Percentiles rank a stretch among this genome's conserved stretches.
These are phyloP conservation scores for Trametes punicea DNA, from an alignment of 768 basidiomycete species.

Conservation along the genomic window DNA sequence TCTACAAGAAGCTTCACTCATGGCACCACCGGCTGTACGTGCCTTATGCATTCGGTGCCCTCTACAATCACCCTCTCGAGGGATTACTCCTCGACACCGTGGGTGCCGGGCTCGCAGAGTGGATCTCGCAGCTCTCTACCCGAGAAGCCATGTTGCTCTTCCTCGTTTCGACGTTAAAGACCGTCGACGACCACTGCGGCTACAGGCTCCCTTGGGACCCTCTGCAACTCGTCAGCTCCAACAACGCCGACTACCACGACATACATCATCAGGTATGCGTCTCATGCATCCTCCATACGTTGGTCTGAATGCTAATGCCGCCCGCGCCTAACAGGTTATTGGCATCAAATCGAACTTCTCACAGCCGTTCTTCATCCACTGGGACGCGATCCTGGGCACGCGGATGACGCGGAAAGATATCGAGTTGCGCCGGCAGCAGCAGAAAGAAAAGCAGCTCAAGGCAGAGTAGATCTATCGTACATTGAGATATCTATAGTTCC, in stretches of 20 bases:
- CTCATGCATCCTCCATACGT: neutral
- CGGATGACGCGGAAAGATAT: conserved; percentile 73
- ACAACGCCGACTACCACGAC: conserved; percentile 97
- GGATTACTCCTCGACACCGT: conserved; percentile 86
- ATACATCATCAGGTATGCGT: conserved; percentile 89
- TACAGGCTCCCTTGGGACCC: conserved; percentile 91
- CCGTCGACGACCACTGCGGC: conserved; percentile 94
- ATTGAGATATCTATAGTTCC: neutral
- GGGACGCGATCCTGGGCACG: conserved; percentile 85
- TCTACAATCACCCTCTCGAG: conserved; percentile 97
- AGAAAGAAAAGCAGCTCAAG: conserved; percentile 15
- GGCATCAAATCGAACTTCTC: conserved; percentile 96
- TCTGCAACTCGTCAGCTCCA: conserved; percentile 75
- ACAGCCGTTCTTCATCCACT: conserved; percentile 95
- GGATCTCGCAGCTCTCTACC: conserved; percentile 59
- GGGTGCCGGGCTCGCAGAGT: conserved; percentile 77
- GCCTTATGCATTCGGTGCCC: conserved; percentile 92
- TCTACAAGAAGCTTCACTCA: conserved; percentile 90
- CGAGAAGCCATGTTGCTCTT: conserved; percentile 88
- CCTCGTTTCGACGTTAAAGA: conserved; percentile 80
- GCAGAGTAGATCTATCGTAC: conserved; percentile 18
- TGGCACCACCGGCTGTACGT: conserved; percentile 96
- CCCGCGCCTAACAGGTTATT: conserved; percentile 41
- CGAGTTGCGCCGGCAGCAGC: conserved; percentile 39
- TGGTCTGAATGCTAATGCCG: neutral